phyloP scores from a whole-genome alignment of 192 early-diverging fungal genomes.

The Blastocladiella britannica region DNA sequence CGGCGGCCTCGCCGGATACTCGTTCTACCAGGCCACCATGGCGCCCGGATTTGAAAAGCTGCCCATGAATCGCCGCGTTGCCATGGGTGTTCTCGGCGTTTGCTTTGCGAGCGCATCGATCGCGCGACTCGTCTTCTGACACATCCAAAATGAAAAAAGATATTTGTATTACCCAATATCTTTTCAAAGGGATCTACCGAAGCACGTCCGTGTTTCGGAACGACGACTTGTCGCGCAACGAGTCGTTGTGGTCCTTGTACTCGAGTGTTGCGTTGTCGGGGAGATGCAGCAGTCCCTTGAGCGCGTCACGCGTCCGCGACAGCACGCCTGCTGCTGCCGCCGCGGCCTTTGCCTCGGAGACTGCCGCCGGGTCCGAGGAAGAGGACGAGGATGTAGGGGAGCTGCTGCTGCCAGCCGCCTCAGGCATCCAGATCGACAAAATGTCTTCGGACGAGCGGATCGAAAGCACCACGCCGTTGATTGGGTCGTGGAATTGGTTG shows the following conservation, averaged over 20 bases:
- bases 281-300: conserved; percentile 68
- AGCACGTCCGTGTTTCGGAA: conserved; percentile 68
- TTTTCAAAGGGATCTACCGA: not conserved
- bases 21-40: too few relatives aligned
- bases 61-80: too few relatives aligned
- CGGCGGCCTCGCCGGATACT: too few relatives aligned
- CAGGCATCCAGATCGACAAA: conserved; percentile 69
- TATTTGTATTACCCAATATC: too few relatives aligned
- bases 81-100: too few relatives aligned
- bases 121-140: too few relatives aligned
- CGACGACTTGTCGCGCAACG: conserved; percentile 65
- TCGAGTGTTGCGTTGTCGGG: conserved; percentile 75
- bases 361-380: not conserved
- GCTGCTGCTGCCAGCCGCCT: not conserved
- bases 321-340: not conserved
- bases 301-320: conserved; percentile 39
- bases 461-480: conserved; percentile 82
- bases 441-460: conserved; percentile 87
- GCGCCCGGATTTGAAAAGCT: too few relatives aligned
- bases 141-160: too few relatives aligned
- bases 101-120: too few relatives aligned
- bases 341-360: not conserved
- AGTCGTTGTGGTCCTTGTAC: conserved; percentile 84
- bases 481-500: conserved; percentile 74
- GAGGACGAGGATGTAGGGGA: not conserved